Evolutionary conservation across 352 stramenopile species (phyloP).

Genomic region (Phytophthora hybrid): DNA sequence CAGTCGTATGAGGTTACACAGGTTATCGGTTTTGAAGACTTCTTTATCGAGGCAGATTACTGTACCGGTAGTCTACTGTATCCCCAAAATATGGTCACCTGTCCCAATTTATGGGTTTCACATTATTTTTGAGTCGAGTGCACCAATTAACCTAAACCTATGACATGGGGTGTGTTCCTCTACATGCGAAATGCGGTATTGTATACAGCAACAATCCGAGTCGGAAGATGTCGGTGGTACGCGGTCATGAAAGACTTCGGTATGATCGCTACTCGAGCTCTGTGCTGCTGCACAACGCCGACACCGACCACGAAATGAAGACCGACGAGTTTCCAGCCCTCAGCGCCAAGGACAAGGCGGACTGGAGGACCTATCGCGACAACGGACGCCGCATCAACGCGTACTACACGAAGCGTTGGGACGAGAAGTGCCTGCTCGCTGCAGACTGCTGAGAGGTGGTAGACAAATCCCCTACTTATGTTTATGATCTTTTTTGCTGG

Average conservation of each 20-base stretch:
- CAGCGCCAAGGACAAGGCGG: constrained; percentile 18
- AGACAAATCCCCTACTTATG: not conserved
- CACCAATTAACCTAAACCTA: too few species aligned
- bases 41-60: too few species aligned
- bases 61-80: too few species aligned
- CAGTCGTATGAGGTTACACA: too few species aligned
- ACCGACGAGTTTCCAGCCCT: constrained; percentile 44
- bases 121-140: too few species aligned
- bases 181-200: too few species aligned
- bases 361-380: constrained; percentile 29
- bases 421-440: constrained; percentile 46
- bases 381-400: constrained; percentile 48
- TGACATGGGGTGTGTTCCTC: too few species aligned
- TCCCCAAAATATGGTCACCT: too few species aligned
- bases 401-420: constrained; percentile 67
- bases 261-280: constrained; percentile 51
- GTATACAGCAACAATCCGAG: constrained; percentile 71
- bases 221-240: constrained; percentile 50
- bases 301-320: constrained; percentile 49
- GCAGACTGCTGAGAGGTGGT: constrained; percentile 35
- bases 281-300: constrained; percentile 51
- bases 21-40: too few species aligned
- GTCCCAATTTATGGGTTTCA: too few species aligned
- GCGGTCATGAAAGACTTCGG: constrained; percentile 47
- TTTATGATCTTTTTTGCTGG: not conserved